phyloP scores from a whole-genome alignment of 208 protist genomes.

The Trypanosoma caninum region DNA sequence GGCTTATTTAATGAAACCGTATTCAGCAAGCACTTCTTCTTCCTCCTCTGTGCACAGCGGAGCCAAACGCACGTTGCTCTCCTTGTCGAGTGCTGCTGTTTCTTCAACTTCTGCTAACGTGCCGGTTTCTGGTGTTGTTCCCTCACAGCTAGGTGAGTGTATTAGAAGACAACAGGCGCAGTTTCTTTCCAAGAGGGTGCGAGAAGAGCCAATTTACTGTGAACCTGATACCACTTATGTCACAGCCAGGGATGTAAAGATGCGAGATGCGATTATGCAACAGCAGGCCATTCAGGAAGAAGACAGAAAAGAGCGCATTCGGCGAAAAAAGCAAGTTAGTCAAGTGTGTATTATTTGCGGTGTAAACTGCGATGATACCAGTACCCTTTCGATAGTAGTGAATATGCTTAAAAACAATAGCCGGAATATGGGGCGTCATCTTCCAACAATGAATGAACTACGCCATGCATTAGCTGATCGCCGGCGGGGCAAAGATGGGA shows the following conservation, averaged over 20 bases:
- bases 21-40: slow-evolving; percentile 24
- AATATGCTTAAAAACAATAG: slow-evolving; percentile 50
- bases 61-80: slow-evolving; percentile 51
- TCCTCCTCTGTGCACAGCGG: slow-evolving; percentile 51
- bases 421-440: slow-evolving; percentile 49
- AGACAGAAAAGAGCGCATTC: slow-evolving; percentile 65
- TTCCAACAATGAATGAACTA: slow-evolving; percentile 54
- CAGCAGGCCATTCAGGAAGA: slow-evolving; percentile 59
- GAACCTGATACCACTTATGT: slow-evolving; percentile 42
- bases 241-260: slow-evolving; percentile 40
- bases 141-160: slow-evolving; percentile 36
- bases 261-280: slow-evolving; percentile 52
- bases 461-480: slow-evolving; percentile 50
- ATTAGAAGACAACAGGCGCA: slow-evolving; percentile 36
- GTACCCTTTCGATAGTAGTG: slow-evolving; percentile 42
- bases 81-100: slow-evolving; percentile 24
- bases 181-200: slow-evolving; percentile 25
- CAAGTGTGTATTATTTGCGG: slow-evolving; percentile 68
- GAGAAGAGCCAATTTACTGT: slow-evolving; percentile 7
- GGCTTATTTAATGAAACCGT: neutral
- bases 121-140: slow-evolving; percentile 39
- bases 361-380: slow-evolving; percentile 53
- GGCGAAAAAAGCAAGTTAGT: slow-evolving; percentile 45
- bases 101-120: slow-evolving; percentile 23
- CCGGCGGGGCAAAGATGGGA: slow-evolving; percentile 20